Base-by-base conservation (phyloP, 257 asterid species). In the Oldenlandia corymbosa region DNA sequence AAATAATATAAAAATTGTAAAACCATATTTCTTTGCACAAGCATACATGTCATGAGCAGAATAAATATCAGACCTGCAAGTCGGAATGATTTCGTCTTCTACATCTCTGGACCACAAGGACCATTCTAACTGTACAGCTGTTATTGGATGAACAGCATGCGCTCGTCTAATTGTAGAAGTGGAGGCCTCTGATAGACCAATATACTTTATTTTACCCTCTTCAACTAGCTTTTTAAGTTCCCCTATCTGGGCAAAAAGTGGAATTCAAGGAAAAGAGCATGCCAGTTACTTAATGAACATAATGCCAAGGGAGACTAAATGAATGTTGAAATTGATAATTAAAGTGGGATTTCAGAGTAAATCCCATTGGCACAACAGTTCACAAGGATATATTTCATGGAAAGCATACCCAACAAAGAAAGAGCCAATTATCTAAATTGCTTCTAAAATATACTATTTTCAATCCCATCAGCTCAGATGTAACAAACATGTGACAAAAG, bases 161-260 rank as follows among this genome's bases (percentile, higher is more conserved):
- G 87, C 84, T 39, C 87, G 76, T 52, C 84, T 71, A 46, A 82
- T 76, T 27, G 84, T 79, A 14, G 79, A 69, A 66, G 79, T 81
- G 2, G 72, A 68, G 48, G 85, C 85, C 58, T 77, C 85, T 0
- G 81, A 77, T 5, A 80, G 64, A 41, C 85, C 85, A 12, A 80
- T 60, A 27, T 77, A 74, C 28, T 80, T 80, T 8, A 80, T 32
- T 67, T 80, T 80, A 49, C 85, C 85, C 68, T 80, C 85, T 72
- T 80, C 79, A 60, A 80, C 85, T 34, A 77, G 55, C 60, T 80
- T 77, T 73, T 80, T 80, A 10, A 77, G 59, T 56, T 80, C 85
- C 46, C 81, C 83, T 32, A 80, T 41, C 85, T 80, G 21, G 57
- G 16, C 4, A 10, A 0, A 24, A 14, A 54, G 20, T n/a, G 10